A percentile compares a stretch with the other conserved stretches of the same genome.
These are phyloP conservation scores for Naganishia antarctica DNA, from an alignment of 768 basidiomycete genomes.

Conservation along the genomic window DNA sequence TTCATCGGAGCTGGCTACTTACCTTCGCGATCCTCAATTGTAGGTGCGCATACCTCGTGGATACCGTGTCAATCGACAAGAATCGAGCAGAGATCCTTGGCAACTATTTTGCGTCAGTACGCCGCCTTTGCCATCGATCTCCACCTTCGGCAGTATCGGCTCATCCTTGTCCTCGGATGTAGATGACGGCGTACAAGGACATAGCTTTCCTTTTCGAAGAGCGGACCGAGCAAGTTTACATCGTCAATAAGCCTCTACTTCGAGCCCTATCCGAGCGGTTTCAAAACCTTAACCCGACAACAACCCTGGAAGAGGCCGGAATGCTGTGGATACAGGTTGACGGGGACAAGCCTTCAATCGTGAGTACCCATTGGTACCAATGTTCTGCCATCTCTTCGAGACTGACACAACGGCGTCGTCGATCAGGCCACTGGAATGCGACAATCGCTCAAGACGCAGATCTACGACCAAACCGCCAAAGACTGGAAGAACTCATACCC, in stretches of 20 bases:
- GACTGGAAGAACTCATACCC: background rate
- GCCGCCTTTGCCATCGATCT: background rate
- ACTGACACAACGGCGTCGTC: background rate
- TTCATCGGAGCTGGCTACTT: background rate
- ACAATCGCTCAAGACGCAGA: background rate
- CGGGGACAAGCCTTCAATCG: background rate
- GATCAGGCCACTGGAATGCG: background rate
- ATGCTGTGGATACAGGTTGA: constrained; percentile 10
- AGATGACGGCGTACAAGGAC: constrained; percentile 5
- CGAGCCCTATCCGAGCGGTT: background rate
- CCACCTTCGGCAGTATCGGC: background rate
- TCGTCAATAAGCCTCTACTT: background rate
- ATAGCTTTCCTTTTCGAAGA: background rate
- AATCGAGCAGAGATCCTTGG: background rate
- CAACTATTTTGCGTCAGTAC: background rate
- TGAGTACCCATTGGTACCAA: too few relatives aligned
- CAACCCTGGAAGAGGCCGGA: background rate
- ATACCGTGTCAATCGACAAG: background rate
- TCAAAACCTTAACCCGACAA: background rate
- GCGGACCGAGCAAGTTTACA: constrained; percentile 6
- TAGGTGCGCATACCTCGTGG: constrained; percentile 12
- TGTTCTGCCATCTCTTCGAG: background rate
- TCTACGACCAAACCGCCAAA: background rate
- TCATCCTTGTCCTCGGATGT: background rate
- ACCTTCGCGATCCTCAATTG: background rate